Base-by-base conservation (phyloP, 1,284 basidiomycete species). In the Cutaneotrichosporon dermatis region DNA sequence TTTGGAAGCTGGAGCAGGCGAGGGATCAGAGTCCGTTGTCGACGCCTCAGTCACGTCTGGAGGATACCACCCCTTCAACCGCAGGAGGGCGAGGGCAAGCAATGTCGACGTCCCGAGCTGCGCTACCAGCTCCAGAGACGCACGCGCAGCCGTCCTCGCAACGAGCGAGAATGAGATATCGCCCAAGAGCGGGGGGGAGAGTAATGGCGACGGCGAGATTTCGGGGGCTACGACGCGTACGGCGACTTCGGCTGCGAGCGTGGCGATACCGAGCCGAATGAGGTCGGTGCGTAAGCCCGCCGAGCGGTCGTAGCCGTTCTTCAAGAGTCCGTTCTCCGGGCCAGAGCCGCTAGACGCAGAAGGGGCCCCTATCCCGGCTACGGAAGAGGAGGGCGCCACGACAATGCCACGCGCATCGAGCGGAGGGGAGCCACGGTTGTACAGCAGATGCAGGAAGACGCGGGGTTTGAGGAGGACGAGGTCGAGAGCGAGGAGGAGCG, bases 371-470 rank as follows among this genome's bases (percentile, higher is more conserved):
- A n/a, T n/a, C n/a, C n/a, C n/a, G n/a, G n/a, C n/a, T n/a, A n/a
- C n/a, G n/a, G n/a, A n/a, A n/a, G n/a, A n/a, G n/a, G n/a, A n/a
- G n/a, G n/a, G 10, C 3, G 54, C 34, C 15, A 39, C 16, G 25
- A n/a, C 25, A 3, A 25, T 25, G 4, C 45, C 45, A 1, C 35
- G 13, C 1, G 54, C 44, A 39, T 55, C 45, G 4, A 25, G 59
- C 1, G 88, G 88, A 45, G 83, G 81, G 1, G 86, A 79, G 4
- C 86, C 89, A 45, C 90, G 82, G 69, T 96, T 96, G 74, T 90
- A 95, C n/a, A 96, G 79, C 33, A 96, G 78, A 78, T 96, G 92
- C 11, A 90, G 82, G 72, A 89, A 95, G 1, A 94, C 92, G 25
- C 86, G 86, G 25, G 89, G 82, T 74, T 94, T 95, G 46, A 95